Evolutionary conservation across 2,329 filamentous ascomycete genomes (phyloP).

Genomic region (Nothomitra cinnamomea): DNA sequence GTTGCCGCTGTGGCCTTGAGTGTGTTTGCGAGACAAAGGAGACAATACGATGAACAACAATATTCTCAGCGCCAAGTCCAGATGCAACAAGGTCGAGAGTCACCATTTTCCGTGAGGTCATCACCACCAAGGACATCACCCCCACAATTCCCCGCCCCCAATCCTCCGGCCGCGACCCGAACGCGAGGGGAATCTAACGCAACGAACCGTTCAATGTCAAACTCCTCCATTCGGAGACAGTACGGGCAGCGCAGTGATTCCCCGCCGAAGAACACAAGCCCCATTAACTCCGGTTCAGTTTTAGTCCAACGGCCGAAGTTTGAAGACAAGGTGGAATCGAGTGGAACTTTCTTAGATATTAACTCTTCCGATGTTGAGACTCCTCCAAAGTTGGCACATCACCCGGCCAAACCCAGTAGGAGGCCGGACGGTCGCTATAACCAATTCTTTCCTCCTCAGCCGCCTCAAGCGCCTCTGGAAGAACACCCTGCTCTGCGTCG

Average conservation of each 20-base stretch:
- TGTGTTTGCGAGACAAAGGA: slow-evolving; percentile 53
- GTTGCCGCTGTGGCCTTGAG: slow-evolving; percentile 19
- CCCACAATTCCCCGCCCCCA: slow-evolving; percentile 1
- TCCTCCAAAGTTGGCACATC: background rate
- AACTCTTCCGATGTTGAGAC: background rate
- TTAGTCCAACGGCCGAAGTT: background rate
- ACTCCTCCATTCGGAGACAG: background rate
- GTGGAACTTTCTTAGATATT: background rate
- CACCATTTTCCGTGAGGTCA: slow-evolving; percentile 25
- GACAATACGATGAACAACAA: slow-evolving; percentile 69
- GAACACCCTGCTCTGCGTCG: background rate
- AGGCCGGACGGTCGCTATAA: background rate
- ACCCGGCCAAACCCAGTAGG: background rate
- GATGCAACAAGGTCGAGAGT: slow-evolving; percentile 56
- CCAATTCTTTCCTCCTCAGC: background rate
- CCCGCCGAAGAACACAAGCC: background rate
- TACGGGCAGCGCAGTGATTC: background rate
- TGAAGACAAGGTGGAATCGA: background rate
- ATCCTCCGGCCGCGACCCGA: background rate
- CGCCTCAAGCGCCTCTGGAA: background rate
- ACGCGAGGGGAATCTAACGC: background rate
- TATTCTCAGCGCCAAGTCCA: slow-evolving; percentile 70
- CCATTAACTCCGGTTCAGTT: background rate
- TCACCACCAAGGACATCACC: slow-evolving; percentile 4
- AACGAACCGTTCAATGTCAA: background rate